Evolutionary conservation across 768 basidiomycete species (phyloP), one percentile per base, ranked within the genome.

Genomic region (Exsudoporus frostii): DNA sequence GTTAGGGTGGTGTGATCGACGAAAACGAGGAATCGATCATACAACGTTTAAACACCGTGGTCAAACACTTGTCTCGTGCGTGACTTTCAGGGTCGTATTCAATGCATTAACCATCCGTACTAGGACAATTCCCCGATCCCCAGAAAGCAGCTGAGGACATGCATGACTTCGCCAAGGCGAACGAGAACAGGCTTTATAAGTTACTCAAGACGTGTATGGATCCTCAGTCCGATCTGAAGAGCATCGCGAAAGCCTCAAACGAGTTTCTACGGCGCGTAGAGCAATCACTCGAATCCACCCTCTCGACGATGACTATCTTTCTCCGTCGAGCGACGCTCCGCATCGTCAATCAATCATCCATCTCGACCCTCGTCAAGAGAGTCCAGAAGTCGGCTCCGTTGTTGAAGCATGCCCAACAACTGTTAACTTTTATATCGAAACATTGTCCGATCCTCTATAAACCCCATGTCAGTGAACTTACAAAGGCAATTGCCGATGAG

Each of bases 1-100:
- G 7, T 55, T 44, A 97, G 93, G 94, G 93, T 1, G 96, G 96
- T 1, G 78, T 93, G 41, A 89, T 97, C 45, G 94, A 97, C 61
- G 82, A 88, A 56, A 77, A 92, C 56, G 90, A 90, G 63, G 88
- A 89, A 41, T 63, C 64, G 1, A 72, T 90, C 47, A 75, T 74
- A 45, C 77, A 75, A 15, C 76, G 76, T 45, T 74, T 97, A 30
- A 79, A 80, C 39, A 61, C 58, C 5, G 62, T 83, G 15, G 79
- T 85, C 50, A 78, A 81, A 53, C 74, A 79, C 32, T 68, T 94
- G 13, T 76, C 90, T 39, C 65, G 91, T 91, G 57, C 27, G 81
- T 73, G 42, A n/a, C 30, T 17, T 27, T 41, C 34, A 40, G 32
- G 43, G 20, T 25, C 41, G 9, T 11, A 19, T 45, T 36, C 20